Evolutionary conservation across 2,329 filamentous ascomycete genomes (phyloP).

Genomic region (Calonectria henricotiae): DNA sequence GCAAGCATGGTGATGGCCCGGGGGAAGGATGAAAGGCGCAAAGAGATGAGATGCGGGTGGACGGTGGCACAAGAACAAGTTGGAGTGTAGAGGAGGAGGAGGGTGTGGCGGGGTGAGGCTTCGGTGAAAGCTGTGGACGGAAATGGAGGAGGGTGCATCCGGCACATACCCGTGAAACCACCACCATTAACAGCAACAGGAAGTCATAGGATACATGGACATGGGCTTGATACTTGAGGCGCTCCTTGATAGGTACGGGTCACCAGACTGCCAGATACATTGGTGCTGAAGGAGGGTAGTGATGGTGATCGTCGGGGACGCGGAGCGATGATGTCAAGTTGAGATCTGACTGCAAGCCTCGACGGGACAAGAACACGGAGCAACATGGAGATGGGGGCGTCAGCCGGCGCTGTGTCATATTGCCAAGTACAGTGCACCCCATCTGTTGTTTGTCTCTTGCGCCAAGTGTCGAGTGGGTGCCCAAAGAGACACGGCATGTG

Average conservation of each 20-base stretch:
- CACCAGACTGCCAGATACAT: slow-evolving; percentile 1
- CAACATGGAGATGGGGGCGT: slow-evolving; percentile 28
- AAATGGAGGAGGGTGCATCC: slow-evolving; percentile 28
- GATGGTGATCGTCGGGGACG: slow-evolving; percentile 21
- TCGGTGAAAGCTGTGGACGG: slow-evolving; percentile 21
- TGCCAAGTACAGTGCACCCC: not conserved
- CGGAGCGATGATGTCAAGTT: slow-evolving; percentile 17
- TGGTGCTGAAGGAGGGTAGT: slow-evolving; percentile 1
- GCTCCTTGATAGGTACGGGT: slow-evolving; percentile 22
- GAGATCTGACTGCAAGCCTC: slow-evolving; percentile 24
- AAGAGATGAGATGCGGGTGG: slow-evolving; percentile 17
- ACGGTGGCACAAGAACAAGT: not conserved
- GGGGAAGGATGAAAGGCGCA: slow-evolving; percentile 8
- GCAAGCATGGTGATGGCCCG: not conserved
- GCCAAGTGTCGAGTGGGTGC: slow-evolving; percentile 15
- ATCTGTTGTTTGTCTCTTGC: slow-evolving; percentile 15
- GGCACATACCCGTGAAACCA: slow-evolving; percentile 24
- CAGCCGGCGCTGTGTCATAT: slow-evolving; percentile 14
- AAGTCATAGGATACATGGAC: slow-evolving; percentile 20
- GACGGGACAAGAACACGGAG: not conserved
- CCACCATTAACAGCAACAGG: slow-evolving; percentile 14
- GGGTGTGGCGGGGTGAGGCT: slow-evolving; percentile 28
- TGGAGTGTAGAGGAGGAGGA: slow-evolving; percentile 3
- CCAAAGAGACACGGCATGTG: slow-evolving; percentile 11
- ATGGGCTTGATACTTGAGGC: not conserved